phyloP scores from a whole-genome alignment of 75 land plant species.

The Cryptomeria japonica region DNA sequence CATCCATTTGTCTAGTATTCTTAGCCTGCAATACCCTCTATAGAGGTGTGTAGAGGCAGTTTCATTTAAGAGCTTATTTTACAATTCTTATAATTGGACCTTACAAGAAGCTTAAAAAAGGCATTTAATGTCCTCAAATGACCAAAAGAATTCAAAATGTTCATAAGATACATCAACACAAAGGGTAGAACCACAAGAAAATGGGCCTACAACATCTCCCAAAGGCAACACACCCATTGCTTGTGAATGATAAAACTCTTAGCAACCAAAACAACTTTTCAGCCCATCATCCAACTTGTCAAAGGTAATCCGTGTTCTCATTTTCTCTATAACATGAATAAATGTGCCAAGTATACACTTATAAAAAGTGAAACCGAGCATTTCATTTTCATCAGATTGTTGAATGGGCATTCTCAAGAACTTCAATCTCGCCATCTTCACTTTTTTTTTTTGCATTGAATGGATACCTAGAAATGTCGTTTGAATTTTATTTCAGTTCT shows the following conservation, averaged over 20 bases:
- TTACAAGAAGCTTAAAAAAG: background rate
- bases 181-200: no score
- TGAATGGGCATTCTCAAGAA: background rate
- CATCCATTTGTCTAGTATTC: no score
- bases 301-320: background rate
- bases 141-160: background rate
- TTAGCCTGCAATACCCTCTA: slow-evolving; percentile 93
- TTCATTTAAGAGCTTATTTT: background rate
- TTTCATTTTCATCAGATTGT: background rate
- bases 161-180: background rate
- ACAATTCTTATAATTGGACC: background rate
- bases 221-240: background rate
- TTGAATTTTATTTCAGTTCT: no score
- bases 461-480: no score
- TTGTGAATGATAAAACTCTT: background rate
- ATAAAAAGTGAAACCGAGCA: background rate
- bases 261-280: background rate
- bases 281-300: background rate
- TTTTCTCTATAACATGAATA: background rate
- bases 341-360: background rate
- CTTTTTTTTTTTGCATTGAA: no score
- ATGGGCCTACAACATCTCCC: background rate
- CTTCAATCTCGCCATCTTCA: background rate
- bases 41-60: slow-evolving; percentile 19
- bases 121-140: background rate